Evolutionary conservation across 1,284 basidiomycete species (phyloP).

Genomic region (Pseudomicrostroma phylloplanum): DNA sequence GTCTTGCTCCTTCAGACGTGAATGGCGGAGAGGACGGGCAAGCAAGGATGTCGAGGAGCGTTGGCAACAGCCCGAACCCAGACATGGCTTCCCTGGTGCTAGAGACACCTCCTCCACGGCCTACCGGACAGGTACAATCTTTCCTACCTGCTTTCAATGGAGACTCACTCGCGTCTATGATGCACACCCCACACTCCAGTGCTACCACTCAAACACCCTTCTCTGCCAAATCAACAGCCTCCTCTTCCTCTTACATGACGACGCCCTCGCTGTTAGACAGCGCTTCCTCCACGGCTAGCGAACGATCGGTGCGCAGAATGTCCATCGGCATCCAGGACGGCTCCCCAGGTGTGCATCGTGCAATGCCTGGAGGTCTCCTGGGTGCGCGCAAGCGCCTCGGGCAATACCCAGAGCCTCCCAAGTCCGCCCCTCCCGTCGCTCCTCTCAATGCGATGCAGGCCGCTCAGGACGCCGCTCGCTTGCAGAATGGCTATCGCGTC

Average conservation of each 20-base stretch:
- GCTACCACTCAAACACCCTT: constrained; percentile 14
- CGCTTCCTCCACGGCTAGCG: constrained; percentile 22
- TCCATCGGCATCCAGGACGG: constrained; percentile 12
- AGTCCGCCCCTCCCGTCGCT: constrained; percentile 26
- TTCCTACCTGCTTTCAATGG: neutral
- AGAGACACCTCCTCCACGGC: constrained; percentile 9
- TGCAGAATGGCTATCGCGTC: constrained; percentile 7
- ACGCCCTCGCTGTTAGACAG: constrained; percentile 21
- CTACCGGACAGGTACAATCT: constrained; percentile 5
- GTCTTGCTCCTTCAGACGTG: constrained; percentile 24
- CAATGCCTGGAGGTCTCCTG: constrained; percentile 26
- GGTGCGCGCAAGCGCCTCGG: constrained; percentile 12
- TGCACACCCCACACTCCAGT: constrained; percentile 11
- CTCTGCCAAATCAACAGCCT: constrained; percentile 7
- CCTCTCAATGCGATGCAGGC: constrained; percentile 29
- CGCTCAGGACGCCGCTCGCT: constrained; percentile 19
- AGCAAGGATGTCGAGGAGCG: constrained; percentile 17
- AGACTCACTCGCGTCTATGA: constrained; percentile 25
- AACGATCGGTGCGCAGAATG: constrained; percentile 21
- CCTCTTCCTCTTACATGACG: constrained; percentile 9
- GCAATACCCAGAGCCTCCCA: constrained; percentile 18
- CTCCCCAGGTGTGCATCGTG: constrained; percentile 11
- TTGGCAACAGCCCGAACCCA: constrained; percentile 19
- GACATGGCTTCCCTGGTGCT: constrained; percentile 9
- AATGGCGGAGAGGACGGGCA: constrained; percentile 17